Base-by-base conservation (phyloP, 2,329 filamentous ascomycete genomes). In the Ambrosiella cleistominuta region DNA sequence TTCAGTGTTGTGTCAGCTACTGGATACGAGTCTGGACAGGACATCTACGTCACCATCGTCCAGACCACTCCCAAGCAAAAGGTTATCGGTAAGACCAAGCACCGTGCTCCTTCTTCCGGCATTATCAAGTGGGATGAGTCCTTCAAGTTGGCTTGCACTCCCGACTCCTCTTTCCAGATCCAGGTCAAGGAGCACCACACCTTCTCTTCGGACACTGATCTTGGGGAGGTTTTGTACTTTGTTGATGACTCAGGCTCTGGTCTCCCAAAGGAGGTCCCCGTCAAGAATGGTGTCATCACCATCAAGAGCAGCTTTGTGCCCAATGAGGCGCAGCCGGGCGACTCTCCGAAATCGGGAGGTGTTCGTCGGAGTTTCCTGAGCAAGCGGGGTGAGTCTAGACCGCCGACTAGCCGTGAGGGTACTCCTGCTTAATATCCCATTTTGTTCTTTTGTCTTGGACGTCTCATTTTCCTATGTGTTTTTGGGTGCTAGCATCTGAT, bases 41-140 rank as follows among this genome's bases (percentile, higher is more conserved):
- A 94, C 66, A 72, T 95, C n/a, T 89, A 88, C 65, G 80, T 95
- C 53, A 71, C 79, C 60, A 72, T 95, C 63, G 82, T 81, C 58
- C 81, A 86, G 63, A 67, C 86, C 39, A 74, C 75, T 2, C 71
- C 81, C 52, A 90, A 85, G 70, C 78, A 74, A 54, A 96, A 93
- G 72, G 80, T 85, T 51, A 74, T 98, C 51, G 83, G 90, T 72
- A 96, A 97, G 75, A 96, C 90, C 19, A 95, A 95, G 68, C 85
- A 93, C 63, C 80, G 86, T 72, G 95, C 95, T 69, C 78, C 83
- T 0, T 72, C 79, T 2, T 74, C 73, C 1, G 87, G 85, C 1
- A 71, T 76, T 2, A 79, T 87, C 61, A 76, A 74, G 15, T 95
- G 82, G 68, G 83, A 88, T 62, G 88, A 95, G 68, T 82, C 80